Percentiles rank a stretch among this genome's conserved stretches.
phyloP scores from a whole-genome alignment of 108 stramenopile species.

The Fragilaria crotonensis region DNA sequence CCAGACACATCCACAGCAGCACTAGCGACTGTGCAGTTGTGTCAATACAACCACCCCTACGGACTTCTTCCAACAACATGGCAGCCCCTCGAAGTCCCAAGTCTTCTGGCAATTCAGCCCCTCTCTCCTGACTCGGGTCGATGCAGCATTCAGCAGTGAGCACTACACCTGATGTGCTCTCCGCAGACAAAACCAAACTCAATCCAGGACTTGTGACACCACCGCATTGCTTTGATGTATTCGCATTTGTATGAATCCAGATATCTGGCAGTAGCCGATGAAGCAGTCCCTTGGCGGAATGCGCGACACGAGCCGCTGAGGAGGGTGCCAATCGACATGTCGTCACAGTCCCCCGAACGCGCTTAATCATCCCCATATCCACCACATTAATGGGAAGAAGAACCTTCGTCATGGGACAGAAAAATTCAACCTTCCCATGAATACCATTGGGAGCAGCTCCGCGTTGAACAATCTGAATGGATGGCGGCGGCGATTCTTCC shows the following conservation, averaged over 20 bases:
- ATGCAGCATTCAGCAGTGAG: constrained; percentile 79
- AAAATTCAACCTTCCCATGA: constrained; percentile 77
- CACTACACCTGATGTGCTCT: constrained; percentile 84
- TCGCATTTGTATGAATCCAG: constrained; percentile 93
- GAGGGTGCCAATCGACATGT: constrained; percentile 88
- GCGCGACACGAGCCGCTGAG: constrained; percentile 89
- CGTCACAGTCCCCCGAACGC: constrained; percentile 91
- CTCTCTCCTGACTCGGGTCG: constrained; percentile 34
- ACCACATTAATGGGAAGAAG: constrained; percentile 71
- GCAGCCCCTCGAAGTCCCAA: constrained; percentile 80
- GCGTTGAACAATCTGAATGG: constrained; percentile 43
- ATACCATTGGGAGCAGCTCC: constrained; percentile 77
- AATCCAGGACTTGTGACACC: constrained; percentile 85
- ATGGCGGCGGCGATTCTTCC: constrained; percentile 28
- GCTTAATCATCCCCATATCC: constrained; percentile 91
- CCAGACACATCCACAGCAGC: constrained; percentile 92
- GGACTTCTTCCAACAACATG: constrained; percentile 87
- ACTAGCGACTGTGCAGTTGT: constrained; percentile 77
- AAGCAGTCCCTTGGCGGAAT: constrained; percentile 87
- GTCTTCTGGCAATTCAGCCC: constrained; percentile 86
- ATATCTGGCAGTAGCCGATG: constrained; percentile 89
- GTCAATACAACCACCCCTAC: constrained; percentile 92
- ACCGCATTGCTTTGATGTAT: constrained; percentile 53
- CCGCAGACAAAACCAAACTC: constrained; percentile 70
- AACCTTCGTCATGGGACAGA: constrained; percentile 85